A percentile compares a stretch with the other conserved stretches of the same genome.
Evolutionary conservation across 345 rosid genomes (phyloP).

Genomic region (Aethionema arabicum): DNA sequence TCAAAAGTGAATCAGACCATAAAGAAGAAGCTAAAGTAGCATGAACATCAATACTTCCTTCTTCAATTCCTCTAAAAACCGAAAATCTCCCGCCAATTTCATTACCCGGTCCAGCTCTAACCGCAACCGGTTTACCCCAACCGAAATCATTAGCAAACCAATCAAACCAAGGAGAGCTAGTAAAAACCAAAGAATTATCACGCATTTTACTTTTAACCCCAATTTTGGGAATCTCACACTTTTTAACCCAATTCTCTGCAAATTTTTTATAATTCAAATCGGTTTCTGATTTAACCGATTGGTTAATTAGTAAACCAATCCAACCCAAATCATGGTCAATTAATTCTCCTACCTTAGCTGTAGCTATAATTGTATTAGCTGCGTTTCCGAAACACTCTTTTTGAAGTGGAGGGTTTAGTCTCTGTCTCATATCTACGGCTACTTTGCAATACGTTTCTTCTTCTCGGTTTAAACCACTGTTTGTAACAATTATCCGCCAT

Average conservation of each 20-base stretch:
- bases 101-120: conserved; percentile 8
- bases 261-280: background rate
- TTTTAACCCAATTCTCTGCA: conserved; percentile 22
- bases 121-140: conserved; percentile 36
- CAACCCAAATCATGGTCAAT: background rate
- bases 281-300: conserved; percentile 1
- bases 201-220: background rate
- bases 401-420: conserved; percentile 35
- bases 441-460: background rate
- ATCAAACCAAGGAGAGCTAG: conserved; percentile 47
- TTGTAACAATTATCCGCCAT: conserved; percentile 35
- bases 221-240: background rate
- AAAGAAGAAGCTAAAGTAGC: background rate
- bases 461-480: conserved; percentile 6
- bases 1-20: background rate
- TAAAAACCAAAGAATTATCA: conserved; percentile 4
- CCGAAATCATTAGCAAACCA: conserved; percentile 47
- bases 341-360: background rate
- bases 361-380: background rate
- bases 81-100: background rate
- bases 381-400: conserved; percentile 45
- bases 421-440: conserved; percentile 19
- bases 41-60: conserved; percentile 27
- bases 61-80: background rate
- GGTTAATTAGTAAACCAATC: conserved; percentile 11